phyloP scores from a whole-genome alignment of 768 basidiomycete species.

The Amanita molliuscula region DNA sequence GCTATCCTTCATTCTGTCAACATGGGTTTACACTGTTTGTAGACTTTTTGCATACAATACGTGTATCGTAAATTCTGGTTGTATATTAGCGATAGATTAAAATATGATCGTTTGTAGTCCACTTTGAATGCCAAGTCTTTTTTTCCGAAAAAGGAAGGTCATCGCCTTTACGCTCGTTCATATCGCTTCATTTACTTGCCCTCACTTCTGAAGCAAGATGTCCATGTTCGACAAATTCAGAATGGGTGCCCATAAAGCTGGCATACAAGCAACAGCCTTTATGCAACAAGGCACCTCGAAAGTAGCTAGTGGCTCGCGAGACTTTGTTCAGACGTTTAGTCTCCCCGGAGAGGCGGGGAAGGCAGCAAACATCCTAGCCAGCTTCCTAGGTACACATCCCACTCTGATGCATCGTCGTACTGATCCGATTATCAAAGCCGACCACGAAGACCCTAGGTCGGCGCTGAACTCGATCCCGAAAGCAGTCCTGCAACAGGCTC shows the following conservation, averaged over 20 bases:
- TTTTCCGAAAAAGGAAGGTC: not conserved
- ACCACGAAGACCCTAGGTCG: conserved; percentile 78
- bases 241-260: conserved; percentile 72
- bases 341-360: conserved; percentile 92
- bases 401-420: not conserved
- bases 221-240: conserved; percentile 71
- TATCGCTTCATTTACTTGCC: not conserved
- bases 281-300: conserved; percentile 55
- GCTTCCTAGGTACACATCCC: conserved; percentile 67
- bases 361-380: conserved; percentile 82
- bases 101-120: not conserved
- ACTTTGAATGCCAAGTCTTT: conserved; percentile 8
- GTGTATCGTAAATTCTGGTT: not conserved
- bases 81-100: not conserved
- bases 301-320: conserved; percentile 64
- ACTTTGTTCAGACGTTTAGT: conserved; percentile 77
- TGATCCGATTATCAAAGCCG: conserved; percentile 38
- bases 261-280: conserved; percentile 71
- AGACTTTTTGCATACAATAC: not conserved
- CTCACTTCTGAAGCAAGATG: conserved; percentile 15
- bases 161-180: not conserved
- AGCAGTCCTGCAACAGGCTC: conserved; percentile 77
- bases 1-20: not conserved
- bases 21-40: not conserved
- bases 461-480: conserved; percentile 94